A percentile compares a stretch with the other conserved stretches of the same genome.
phyloP scores from a whole-genome alignment of 129 eudicot species.

The Flaveria bidentis region DNA sequence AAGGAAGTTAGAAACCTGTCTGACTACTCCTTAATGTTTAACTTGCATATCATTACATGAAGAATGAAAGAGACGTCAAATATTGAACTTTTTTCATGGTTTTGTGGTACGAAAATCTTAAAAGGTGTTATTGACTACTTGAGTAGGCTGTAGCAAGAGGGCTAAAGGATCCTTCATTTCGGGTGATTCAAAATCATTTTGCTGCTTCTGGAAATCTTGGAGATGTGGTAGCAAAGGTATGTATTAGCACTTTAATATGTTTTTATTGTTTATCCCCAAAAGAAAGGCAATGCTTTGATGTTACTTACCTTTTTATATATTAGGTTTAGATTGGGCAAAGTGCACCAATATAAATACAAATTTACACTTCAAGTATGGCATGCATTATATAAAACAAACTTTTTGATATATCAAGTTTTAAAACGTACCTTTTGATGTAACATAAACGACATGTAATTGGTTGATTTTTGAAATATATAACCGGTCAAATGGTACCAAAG shows the following conservation, averaged over 20 bases:
- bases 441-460: not conserved
- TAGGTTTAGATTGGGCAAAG: not conserved
- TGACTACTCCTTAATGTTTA: not conserved
- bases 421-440: not conserved
- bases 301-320: not conserved
- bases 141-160: slow-evolving; percentile 96
- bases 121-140: slow-evolving; percentile 18
- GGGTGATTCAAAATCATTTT: slow-evolving; percentile 94
- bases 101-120: not conserved
- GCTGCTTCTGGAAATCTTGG: slow-evolving; percentile 91
- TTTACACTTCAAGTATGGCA: not conserved
- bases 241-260: slow-evolving; percentile 10
- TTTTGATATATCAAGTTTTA: not conserved
- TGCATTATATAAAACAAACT: not conserved
- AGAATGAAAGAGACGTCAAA: not conserved
- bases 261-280: slow-evolving; percentile 8
- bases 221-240: slow-evolving; percentile 97
- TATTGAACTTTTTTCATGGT: not conserved
- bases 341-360: not conserved
- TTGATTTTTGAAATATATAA: not conserved
- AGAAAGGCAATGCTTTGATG: not conserved
- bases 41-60: not conserved
- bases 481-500: not conserved
- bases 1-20: not conserved
- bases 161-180: slow-evolving; percentile 92